Evolutionary conservation across 2,329 filamentous ascomycete genomes (phyloP), one percentile per base, ranked within the genome.

Genomic region (Penicillium concentricum): DNA sequence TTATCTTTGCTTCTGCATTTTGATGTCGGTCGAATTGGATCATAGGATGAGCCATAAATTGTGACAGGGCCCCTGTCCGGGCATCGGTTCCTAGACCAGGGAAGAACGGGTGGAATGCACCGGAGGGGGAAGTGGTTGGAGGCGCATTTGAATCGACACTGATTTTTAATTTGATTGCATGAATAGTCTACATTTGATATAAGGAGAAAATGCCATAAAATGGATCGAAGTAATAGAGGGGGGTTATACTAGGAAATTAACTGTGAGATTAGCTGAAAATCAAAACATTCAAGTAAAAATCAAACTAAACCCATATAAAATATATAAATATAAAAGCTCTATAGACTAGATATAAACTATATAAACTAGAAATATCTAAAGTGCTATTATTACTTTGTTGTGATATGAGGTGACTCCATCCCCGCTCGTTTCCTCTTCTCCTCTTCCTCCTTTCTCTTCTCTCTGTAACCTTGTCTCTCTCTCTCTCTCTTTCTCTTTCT

Each of bases 331-430:
- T 28, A 28, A n/a, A 45, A 35, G 2, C 15, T 16, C 16, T 35
- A 16, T 35, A 51, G 3, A 28, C 4, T 26, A n/a, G 10, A 32
- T 35, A 16, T 35, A 51, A 2, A 28, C 4, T 26, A n/a, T 16
- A 32, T 42, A 9, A 42, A 51, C 20, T 18, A 18, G 30, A 32
- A 32, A 51, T 43, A 42, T 55, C 42, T 35, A 13, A 38, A 26
- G 32, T 54, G 51, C 38, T 56, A 49, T 53, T 39, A 57, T 54
- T 51, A 53, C 48, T 51, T 41, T 50, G 57, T 53, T 57, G 59
- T 59, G 60, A 64, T 62, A 62, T 66, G 63, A 63, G 63, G 63
- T 66, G 63, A 64, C 62, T 63, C 62, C 62, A 61, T 64, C 61
- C 60, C 62, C 62, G 62, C 62, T 61, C 60, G 58, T 20, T 41